Conservation (phyloP, 1,284 basidiomycete species). For the Heterobasidion parviporum region DNA sequence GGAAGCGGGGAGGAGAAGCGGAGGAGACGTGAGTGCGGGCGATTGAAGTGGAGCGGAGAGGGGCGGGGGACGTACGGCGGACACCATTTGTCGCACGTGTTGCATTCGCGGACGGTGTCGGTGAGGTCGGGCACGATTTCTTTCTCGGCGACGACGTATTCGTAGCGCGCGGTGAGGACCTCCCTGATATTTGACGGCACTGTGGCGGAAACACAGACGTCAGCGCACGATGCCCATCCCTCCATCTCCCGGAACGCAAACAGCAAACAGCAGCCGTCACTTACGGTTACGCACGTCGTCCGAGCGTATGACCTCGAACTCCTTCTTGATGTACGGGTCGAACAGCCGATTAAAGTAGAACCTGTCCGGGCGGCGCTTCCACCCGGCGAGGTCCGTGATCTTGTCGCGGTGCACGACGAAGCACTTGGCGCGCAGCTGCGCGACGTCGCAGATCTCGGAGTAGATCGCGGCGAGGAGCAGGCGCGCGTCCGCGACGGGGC, state of each 20-base stretch:
- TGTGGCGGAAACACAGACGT: slow-evolving; percentile 22
- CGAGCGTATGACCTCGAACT: slow-evolving; percentile 92
- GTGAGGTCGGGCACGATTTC: slow-evolving; percentile 89
- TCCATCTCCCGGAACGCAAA: neutral
- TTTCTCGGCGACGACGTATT: slow-evolving; percentile 92
- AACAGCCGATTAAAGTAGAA: slow-evolving; percentile 94
- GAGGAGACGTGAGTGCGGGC: neutral
- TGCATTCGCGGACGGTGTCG: slow-evolving; percentile 80
- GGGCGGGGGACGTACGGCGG: slow-evolving; percentile 51
- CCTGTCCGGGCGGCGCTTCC: slow-evolving; percentile 91
- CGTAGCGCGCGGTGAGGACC: slow-evolving; percentile 76
- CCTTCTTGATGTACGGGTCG: slow-evolving; percentile 97
- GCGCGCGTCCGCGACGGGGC: slow-evolving; percentile 79
- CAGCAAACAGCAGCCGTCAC: slow-evolving; percentile 28
- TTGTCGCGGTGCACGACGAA: slow-evolving; percentile 91
- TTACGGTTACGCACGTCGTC: slow-evolving; percentile 83
- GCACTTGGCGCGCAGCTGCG: slow-evolving; percentile 86
- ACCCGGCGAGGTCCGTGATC: slow-evolving; percentile 88
- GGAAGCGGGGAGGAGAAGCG: slow-evolving; percentile 5
- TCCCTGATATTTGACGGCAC: slow-evolving; percentile 78
- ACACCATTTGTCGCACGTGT: slow-evolving; percentile 84
- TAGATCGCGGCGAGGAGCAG: slow-evolving; percentile 91
- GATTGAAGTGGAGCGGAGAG: neutral
- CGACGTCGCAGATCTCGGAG: slow-evolving; percentile 89
- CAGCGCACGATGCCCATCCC: neutral